Percentiles rank a stretch among this genome's conserved stretches.
phyloP scores from a whole-genome alignment of 257 asterid species.

The Solanum okadae region DNA sequence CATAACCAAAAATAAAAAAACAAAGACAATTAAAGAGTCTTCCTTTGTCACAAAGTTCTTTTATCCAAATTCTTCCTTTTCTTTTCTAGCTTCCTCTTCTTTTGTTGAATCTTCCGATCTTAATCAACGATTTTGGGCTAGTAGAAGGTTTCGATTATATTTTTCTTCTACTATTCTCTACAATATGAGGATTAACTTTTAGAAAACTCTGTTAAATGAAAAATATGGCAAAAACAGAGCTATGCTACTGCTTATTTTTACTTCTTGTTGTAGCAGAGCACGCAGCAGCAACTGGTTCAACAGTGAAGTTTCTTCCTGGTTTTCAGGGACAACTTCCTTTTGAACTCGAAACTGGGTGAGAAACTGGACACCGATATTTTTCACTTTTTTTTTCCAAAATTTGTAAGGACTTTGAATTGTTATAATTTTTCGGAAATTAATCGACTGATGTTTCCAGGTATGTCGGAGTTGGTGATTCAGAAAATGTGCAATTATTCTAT shows the following conservation, averaged over 20 bases:
- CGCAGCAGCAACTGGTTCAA: not conserved
- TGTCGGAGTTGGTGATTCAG: slow-evolving; percentile 18
- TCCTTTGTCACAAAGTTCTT: too few species aligned
- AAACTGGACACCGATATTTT: not conserved
- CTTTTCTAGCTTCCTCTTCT: too few species aligned
- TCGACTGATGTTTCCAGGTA: slow-evolving; percentile 5
- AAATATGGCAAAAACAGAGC: not conserved
- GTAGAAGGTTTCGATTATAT: too few species aligned
- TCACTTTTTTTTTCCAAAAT: too few species aligned
- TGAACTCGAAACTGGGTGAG: slow-evolving; percentile 24
- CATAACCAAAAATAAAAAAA: too few species aligned
- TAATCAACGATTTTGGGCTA: too few species aligned
- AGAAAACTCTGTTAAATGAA: not conserved
- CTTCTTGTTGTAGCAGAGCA: not conserved
- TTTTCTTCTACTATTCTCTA: not conserved
- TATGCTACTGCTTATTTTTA: not conserved
- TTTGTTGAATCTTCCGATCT: too few species aligned
- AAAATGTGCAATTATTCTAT: slow-evolving; percentile 23
- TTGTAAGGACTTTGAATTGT: not conserved
- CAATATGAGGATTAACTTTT: not conserved
- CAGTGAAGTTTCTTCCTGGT: slow-evolving; percentile 17
- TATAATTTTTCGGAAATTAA: too few species aligned
- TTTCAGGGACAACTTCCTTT: slow-evolving; percentile 19
- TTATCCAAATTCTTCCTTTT: too few species aligned
- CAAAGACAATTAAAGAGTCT: too few species aligned